A percentile compares a stretch with the other conserved stretches of the same genome.
These are phyloP conservation scores for Knoxdaviesia proteae DNA, from an alignment of 2,329 filamentous ascomycete species.

Conservation along the genomic window DNA sequence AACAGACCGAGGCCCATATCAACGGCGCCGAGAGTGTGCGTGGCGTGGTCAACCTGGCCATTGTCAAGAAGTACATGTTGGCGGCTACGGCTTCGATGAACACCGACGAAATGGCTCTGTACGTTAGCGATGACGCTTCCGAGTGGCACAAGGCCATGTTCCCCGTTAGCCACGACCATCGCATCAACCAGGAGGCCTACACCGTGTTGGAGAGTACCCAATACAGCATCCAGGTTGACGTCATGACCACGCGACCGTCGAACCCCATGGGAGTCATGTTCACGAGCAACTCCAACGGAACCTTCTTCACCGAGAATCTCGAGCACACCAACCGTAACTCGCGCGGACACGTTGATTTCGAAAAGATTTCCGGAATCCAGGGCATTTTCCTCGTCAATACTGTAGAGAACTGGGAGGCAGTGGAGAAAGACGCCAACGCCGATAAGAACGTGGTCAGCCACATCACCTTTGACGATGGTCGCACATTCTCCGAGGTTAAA, in stretches of 20 bases:
- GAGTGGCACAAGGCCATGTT: slow-evolving; percentile 89
- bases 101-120: slow-evolving; percentile 81
- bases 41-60: slow-evolving; percentile 63
- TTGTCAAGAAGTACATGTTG: slow-evolving; percentile 72
- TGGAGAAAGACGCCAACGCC: slow-evolving; percentile 29
- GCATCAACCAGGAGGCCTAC: slow-evolving; percentile 63
- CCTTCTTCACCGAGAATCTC: slow-evolving; percentile 80
- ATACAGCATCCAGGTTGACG: slow-evolving; percentile 93
- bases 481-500: slow-evolving; percentile 59
- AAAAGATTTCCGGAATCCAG: slow-evolving; percentile 79
- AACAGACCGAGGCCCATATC: slow-evolving; percentile 57
- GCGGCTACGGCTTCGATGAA: slow-evolving; percentile 60
- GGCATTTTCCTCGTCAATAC: slow-evolving; percentile 80
- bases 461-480: slow-evolving; percentile 91
- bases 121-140: slow-evolving; percentile 63
- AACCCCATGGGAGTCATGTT: slow-evolving; percentile 72
- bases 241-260: slow-evolving; percentile 47
- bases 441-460: slow-evolving; percentile 53
- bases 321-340: slow-evolving; percentile 77
- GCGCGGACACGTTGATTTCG: slow-evolving; percentile 71
- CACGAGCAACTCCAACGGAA: slow-evolving; percentile 93
- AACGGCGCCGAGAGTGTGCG: slow-evolving; percentile 52
- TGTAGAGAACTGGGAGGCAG: slow-evolving; percentile 67
- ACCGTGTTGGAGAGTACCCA: slow-evolving; percentile 91
- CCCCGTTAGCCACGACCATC: slow-evolving; percentile 49